These are phyloP conservation scores for Mrakia gelida DNA, from an alignment of 768 basidiomycete species.

Conservation along the genomic window DNA sequence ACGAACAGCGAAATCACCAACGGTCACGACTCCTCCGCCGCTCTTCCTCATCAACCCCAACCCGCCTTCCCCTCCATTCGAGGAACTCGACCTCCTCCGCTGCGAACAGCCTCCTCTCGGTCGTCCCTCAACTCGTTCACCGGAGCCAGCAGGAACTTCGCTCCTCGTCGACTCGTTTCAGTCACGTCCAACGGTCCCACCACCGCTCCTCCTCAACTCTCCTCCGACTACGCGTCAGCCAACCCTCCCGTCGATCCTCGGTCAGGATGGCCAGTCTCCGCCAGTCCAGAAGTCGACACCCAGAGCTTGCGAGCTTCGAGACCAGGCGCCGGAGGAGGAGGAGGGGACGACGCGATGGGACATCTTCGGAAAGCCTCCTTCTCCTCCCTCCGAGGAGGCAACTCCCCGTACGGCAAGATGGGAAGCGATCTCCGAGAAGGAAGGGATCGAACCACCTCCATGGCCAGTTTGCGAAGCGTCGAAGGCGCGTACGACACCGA, in stretches of 20 bases:
- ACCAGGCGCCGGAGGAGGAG: neutral
- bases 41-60: neutral
- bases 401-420: neutral
- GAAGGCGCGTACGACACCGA: neutral
- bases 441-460: constrained; percentile 1
- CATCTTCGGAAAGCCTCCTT: constrained; percentile 6
- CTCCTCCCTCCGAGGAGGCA: neutral
- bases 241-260: constrained; percentile 2
- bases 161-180: constrained; percentile 5
- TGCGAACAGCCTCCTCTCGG: constrained; percentile 9
- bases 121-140: constrained; percentile 17
- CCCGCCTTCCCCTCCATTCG: constrained; percentile 2
- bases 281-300: neutral
- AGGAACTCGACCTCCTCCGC: neutral
- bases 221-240: neutral
- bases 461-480: neutral
- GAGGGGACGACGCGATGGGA: neutral
- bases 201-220: constrained; percentile 11
- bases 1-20: neutral
- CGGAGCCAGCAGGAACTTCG: neutral
- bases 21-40: neutral
- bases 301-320: neutral
- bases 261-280: neutral
- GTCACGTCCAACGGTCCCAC: neutral
- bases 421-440: no score